Base-by-base conservation (phyloP, 2,329 filamentous ascomycete genomes). In the Pseudocercospora vitis region DNA sequence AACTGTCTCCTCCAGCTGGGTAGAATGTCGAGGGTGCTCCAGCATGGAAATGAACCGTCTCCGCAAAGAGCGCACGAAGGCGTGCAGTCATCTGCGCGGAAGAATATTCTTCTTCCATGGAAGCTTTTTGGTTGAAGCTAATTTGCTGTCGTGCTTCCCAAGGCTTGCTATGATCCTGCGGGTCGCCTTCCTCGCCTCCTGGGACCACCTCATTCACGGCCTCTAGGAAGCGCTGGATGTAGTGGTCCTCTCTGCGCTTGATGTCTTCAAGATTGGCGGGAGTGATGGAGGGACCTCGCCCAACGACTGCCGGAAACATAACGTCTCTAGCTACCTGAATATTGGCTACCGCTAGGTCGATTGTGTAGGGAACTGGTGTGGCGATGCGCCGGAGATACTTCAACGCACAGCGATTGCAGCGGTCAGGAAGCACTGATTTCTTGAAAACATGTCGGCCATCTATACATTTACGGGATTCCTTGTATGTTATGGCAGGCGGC, bases 121-220 rank as follows among this genome's bases (percentile, higher is more conserved):
- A 44, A 7, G 56, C 49, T 23, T 60, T 57, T n/a, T 58, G 58
- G 18, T 60, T 60, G 26, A 57, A 56, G 7, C 45, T 54, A 28
- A 52, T 58, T 19, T 62, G 60, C 28, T 62, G 60, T 1, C 52
- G 51, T 14, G 18, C 16, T 2, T 48, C 26, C 55, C 55, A 62
- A 12, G 18, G 23, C 0, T 49, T 12, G 28, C 31, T n/a, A 1
- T 29, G 18, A 9, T 33, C 16, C 9, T 48, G 28, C 11, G 39
- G 31, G 23, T 52, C 37, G 12, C 52, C 51, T 37, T 18, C 47
- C 4, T 48, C 42, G n/a, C 44, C 50, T 12, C 46, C 48, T 3
- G 46, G 50, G 0, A 54, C 39, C 3, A 56, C 45, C 3, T 28
- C n/a, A 28, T 61, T 61, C 21, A 61, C 40, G 1, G 56, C 53